phyloP scores from a whole-genome alignment of 495 filamentous ascomycete genomes.

The Talaromyces ruber region DNA sequence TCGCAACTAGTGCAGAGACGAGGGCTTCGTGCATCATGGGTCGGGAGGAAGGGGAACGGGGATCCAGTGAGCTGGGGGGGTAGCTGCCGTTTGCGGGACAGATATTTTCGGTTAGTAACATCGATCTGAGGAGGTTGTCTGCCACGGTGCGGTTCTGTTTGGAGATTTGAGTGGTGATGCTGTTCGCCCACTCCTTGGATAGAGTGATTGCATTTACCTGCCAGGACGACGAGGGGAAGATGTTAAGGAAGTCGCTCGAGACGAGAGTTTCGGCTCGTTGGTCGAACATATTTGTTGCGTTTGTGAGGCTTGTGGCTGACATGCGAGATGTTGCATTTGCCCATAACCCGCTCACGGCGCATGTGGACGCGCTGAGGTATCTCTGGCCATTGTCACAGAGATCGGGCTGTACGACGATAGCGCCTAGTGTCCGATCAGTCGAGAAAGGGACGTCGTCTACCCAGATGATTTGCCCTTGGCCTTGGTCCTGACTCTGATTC shows the following conservation, averaged over 20 bases:
- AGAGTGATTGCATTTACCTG: background rate
- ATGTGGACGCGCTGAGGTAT: background rate
- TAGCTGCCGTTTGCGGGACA: background rate
- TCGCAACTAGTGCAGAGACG: background rate
- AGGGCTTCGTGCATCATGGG: conserved; percentile 4
- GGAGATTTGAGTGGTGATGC: background rate
- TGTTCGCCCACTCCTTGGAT: background rate
- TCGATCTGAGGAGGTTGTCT: background rate
- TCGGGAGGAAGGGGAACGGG: background rate
- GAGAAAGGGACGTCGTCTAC: background rate
- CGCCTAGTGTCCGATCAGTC: background rate
- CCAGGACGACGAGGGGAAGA: background rate
- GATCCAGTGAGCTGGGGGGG: background rate
- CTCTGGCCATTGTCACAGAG: conserved; percentile 1
- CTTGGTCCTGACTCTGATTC: background rate
- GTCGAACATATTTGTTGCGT: background rate
- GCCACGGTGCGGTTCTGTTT: conserved; percentile 3
- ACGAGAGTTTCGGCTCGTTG: background rate
- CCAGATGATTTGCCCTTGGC: background rate
- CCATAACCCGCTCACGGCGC: background rate
- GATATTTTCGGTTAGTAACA: background rate
- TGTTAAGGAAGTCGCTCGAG: background rate
- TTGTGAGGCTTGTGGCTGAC: background rate
- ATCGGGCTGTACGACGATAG: conserved; percentile 2
- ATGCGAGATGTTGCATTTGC: background rate